Percentiles rank a stretch among this genome's conserved stretches.
phyloP scores from a whole-genome alignment of 2,329 filamentous ascomycete species.

The Colletotrichum tropicicola region DNA sequence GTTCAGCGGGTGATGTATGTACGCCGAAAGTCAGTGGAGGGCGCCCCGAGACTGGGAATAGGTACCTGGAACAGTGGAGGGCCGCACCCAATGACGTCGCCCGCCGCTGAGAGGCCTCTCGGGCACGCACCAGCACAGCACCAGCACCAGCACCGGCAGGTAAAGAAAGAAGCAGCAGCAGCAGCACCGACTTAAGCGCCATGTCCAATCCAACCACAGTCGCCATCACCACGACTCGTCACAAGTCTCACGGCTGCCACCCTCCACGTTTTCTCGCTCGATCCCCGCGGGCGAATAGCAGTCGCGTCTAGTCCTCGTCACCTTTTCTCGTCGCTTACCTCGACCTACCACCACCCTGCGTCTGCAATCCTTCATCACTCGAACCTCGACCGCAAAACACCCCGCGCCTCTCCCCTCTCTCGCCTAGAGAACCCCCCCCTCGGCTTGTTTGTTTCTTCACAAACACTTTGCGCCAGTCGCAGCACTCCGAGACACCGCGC shows the following conservation, averaged over 20 bases:
- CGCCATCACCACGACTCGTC: slow-evolving; percentile 19
- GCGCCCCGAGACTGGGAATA: slow-evolving; percentile 1
- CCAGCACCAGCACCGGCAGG: not conserved
- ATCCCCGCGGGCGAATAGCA: slow-evolving; percentile 6
- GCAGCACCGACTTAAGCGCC: slow-evolving; percentile 27
- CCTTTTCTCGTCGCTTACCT: slow-evolving; percentile 11
- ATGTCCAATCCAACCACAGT: slow-evolving; percentile 27
- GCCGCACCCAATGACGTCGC: slow-evolving; percentile 26
- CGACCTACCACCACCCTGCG: slow-evolving; percentile 9
- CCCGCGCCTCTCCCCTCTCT: not conserved
- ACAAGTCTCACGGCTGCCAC: slow-evolving; percentile 1
- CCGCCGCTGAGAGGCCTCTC: slow-evolving; percentile 28
- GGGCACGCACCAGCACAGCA: not conserved
- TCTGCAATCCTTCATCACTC: not conserved
- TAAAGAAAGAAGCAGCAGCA: too few species aligned
- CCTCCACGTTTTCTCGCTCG: not conserved
- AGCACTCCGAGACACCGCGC: not conserved
- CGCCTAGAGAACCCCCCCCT: not conserved
- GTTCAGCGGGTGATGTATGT: not conserved
- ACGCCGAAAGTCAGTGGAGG: not conserved
- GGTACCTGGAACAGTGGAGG: slow-evolving; percentile 1
- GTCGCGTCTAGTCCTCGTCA: slow-evolving; percentile 19
- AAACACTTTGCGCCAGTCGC: not conserved
- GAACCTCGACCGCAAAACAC: not conserved
- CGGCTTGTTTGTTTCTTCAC: not conserved